Conservation (phyloP, 768 basidiomycete species). For the Podaxis pistillaris region DNA sequence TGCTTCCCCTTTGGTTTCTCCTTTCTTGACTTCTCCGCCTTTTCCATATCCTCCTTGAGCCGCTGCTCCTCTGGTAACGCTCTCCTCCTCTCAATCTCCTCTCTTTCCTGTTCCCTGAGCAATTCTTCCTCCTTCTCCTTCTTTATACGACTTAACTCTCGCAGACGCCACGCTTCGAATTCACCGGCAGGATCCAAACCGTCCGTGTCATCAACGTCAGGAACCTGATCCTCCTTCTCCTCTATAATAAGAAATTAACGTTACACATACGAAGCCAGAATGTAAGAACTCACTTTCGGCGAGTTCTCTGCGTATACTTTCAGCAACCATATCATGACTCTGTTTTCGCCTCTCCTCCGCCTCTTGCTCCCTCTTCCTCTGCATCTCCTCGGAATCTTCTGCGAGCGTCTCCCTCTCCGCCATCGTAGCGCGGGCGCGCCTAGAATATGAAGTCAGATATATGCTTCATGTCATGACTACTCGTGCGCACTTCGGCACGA, state of each 20-base stretch:
- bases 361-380: conserved; percentile 68
- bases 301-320: conserved; percentile 88
- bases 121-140: conserved; percentile 90
- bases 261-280: neutral
- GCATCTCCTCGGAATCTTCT: conserved; percentile 73
- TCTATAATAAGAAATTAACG: conserved; percentile 43
- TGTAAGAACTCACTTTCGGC: conserved; percentile 73
- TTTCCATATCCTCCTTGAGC: conserved; percentile 88
- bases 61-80: conserved; percentile 93
- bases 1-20: conserved; percentile 91
- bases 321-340: conserved; percentile 90
- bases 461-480: neutral
- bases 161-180: conserved; percentile 94
- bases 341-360: conserved; percentile 83
- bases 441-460: conserved; percentile 26
- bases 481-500: conserved; percentile 78
- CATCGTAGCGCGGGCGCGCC: conserved; percentile 75
- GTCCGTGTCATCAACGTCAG: conserved; percentile 94
- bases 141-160: conserved; percentile 92
- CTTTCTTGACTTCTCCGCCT: conserved; percentile 75
- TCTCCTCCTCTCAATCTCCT: conserved; percentile 88
- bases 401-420: conserved; percentile 64
- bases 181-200: conserved; percentile 85
- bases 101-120: conserved; percentile 77
- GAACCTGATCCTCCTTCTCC: conserved; percentile 80